phyloP scores from a whole-genome alignment of 2,329 filamentous ascomycete species.

The Westerdykella sp. region DNA sequence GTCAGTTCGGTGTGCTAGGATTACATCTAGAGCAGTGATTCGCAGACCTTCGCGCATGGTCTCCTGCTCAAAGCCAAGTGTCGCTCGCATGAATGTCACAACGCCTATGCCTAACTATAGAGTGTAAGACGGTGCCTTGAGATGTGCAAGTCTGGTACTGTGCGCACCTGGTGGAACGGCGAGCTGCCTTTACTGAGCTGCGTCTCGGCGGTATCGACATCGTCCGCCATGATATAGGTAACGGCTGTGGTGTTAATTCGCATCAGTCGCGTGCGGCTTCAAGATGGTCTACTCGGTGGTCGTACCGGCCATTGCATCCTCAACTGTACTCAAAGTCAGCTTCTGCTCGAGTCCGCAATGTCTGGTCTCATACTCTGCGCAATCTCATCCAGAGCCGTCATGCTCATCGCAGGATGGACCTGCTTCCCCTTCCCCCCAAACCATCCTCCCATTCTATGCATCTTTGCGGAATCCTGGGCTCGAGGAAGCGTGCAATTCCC shows the following conservation, averaged over 20 bases:
- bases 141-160: constrained; percentile 1
- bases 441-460: constrained; percentile 37
- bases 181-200: constrained; percentile 67
- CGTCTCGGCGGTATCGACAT: constrained; percentile 76
- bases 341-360: background rate
- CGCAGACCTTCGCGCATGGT: constrained; percentile 66
- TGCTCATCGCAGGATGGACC: constrained; percentile 45
- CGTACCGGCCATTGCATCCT: constrained; percentile 45
- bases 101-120: constrained; percentile 68
- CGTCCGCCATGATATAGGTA: constrained; percentile 76
- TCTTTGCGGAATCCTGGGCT: constrained; percentile 3
- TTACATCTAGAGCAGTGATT: background rate
- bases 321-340: constrained; percentile 31
- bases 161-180: constrained; percentile 68
- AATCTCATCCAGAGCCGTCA: constrained; percentile 54
- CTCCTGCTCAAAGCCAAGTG: constrained; percentile 86
- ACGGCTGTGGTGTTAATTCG: constrained; percentile 46
- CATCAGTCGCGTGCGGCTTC: constrained; percentile 15
- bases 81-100: constrained; percentile 75
- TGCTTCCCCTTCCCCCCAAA: constrained; percentile 31
- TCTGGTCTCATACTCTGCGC: constrained; percentile 43
- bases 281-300: background rate
- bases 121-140: constrained; percentile 13
- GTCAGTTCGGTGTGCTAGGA: constrained; percentile 8
- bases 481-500: too few species aligned